phyloP scores from a whole-genome alignment of 179 eudicot species.

The Dionaea muscipula region DNA sequence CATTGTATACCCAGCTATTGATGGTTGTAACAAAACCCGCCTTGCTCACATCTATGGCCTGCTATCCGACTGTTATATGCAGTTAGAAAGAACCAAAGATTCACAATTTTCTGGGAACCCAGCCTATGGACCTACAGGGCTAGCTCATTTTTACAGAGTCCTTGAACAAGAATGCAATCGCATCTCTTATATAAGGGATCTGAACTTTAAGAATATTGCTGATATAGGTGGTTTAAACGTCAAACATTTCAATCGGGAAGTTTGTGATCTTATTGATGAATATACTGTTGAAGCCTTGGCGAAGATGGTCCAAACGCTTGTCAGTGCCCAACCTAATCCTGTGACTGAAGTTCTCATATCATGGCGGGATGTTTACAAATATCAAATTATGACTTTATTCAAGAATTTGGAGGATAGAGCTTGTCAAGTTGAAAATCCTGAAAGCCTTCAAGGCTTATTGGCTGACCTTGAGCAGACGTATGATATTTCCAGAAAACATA shows the following conservation, averaged over 20 bases:
- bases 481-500: slow-evolving; percentile 46
- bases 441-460: slow-evolving; percentile 37
- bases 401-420: slow-evolving; percentile 39
- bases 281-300: slow-evolving; percentile 72
- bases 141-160: slow-evolving; percentile 45
- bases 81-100: slow-evolving; percentile 31
- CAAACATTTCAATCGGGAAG: slow-evolving; percentile 45
- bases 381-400: slow-evolving; percentile 40
- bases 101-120: slow-evolving; percentile 12
- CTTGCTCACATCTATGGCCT: slow-evolving; percentile 55
- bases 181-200: slow-evolving; percentile 55
- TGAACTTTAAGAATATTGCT: slow-evolving; percentile 81
- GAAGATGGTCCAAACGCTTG: slow-evolving; percentile 54
- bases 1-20: slow-evolving; percentile 55
- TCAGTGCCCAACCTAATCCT: slow-evolving; percentile 22
- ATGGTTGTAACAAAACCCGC: slow-evolving; percentile 62
- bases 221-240: slow-evolving; percentile 45
- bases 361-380: slow-evolving; percentile 56
- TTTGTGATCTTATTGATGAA: slow-evolving; percentile 59
- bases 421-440: slow-evolving; percentile 30
- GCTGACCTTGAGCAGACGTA: slow-evolving; percentile 68
- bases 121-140: slow-evolving; percentile 16
- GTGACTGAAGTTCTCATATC: slow-evolving; percentile 39
- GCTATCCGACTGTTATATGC: slow-evolving; percentile 69
- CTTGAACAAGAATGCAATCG: slow-evolving; percentile 58